These are phyloP conservation scores for Cercospora sojina DNA, from an alignment of 2,329 filamentous ascomycete species.

Conservation along the genomic window DNA sequence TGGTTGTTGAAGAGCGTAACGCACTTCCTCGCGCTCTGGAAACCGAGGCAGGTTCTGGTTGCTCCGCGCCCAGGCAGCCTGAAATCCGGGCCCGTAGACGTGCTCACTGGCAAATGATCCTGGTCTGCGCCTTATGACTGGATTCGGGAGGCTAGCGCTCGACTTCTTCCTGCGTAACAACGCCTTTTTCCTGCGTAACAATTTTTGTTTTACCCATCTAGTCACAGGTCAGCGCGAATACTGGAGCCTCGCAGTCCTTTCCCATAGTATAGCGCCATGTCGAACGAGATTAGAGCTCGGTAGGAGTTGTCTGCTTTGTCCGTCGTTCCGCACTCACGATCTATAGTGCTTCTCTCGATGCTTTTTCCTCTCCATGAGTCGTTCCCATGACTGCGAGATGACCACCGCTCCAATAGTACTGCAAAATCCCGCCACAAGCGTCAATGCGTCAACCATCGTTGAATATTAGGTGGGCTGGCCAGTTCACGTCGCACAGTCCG, in stretches of 20 bases:
- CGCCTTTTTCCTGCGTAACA: background rate
- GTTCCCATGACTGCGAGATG: conserved; percentile 8
- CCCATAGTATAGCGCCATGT: background rate
- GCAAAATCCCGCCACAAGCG: background rate
- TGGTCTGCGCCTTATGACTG: background rate
- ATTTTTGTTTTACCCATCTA: background rate
- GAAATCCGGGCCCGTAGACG: background rate
- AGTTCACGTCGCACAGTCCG: background rate
- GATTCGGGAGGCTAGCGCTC: background rate
- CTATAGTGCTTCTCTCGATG: background rate
- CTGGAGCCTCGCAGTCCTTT: background rate
- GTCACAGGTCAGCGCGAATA: background rate
- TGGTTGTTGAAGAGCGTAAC: background rate
- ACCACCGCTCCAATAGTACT: conserved; percentile 8
- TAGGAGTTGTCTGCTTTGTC: background rate
- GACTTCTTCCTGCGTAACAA: background rate
- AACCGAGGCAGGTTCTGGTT: background rate
- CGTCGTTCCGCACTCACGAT: background rate
- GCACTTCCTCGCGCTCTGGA: background rate
- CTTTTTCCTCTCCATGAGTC: background rate
- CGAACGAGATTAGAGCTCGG: background rate
- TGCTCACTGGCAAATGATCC: background rate
- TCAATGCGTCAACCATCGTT: background rate
- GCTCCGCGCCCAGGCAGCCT: background rate
- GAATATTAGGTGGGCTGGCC: background rate